phyloP scores from a whole-genome alignment of 1,284 basidiomycete genomes.

The Cutaneotrichosporon arboriforme region DNA sequence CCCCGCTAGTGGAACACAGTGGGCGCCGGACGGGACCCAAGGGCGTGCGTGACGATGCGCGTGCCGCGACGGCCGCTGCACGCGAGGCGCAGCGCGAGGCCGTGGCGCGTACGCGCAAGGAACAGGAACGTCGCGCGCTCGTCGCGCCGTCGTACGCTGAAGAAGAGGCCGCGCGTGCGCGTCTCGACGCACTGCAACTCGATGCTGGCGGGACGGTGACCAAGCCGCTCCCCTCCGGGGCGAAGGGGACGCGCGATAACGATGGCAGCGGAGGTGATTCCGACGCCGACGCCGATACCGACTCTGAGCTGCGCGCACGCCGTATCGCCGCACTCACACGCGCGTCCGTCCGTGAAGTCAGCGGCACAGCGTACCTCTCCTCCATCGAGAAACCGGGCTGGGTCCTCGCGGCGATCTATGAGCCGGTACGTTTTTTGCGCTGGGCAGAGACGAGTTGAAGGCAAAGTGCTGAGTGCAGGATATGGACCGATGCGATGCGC shows the following conservation, averaged over 20 bases:
- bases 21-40: constrained; percentile 41
- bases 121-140: constrained; percentile 27
- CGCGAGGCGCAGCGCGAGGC: constrained; percentile 4
- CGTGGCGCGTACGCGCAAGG: constrained; percentile 1
- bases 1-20: constrained; percentile 1
- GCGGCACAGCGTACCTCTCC: constrained; percentile 31
- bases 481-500: constrained; percentile 32
- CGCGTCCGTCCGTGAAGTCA: constrained; percentile 37
- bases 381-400: constrained; percentile 40
- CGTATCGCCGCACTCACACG: constrained; percentile 15
- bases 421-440: constrained; percentile 43
- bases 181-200: background rate
- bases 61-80: constrained; percentile 11
- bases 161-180: constrained; percentile 20
- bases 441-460: constrained; percentile 23
- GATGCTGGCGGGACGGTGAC: background rate
- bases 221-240: too few relatives aligned
- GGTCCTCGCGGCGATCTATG: constrained; percentile 42
- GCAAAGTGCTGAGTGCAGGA: constrained; percentile 22
- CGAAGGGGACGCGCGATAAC: background rate
- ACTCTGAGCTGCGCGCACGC: constrained; percentile 3
- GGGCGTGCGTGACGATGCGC: constrained; percentile 40
- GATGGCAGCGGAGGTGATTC: constrained; percentile 1
- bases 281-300: constrained; percentile 19
- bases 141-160: constrained; percentile 27